These are phyloP conservation scores for Trichophyton verrucosum DNA, from an alignment of 2,329 filamentous ascomycete genomes.

Conservation along the genomic window DNA sequence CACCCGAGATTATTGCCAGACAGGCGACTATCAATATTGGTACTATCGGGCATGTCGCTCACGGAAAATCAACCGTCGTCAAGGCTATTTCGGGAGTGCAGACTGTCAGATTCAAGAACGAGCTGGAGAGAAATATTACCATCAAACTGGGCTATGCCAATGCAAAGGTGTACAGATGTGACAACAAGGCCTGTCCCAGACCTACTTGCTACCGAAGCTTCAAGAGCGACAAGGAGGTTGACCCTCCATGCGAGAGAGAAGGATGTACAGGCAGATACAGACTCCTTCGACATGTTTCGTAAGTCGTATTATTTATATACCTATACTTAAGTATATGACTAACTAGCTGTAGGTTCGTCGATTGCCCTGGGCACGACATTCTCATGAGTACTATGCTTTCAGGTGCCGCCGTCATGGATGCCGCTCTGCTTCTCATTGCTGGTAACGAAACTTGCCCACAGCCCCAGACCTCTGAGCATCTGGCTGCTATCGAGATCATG, in stretches of 20 bases:
- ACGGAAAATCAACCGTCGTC: slow-evolving; percentile 97
- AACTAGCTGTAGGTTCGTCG: slow-evolving; percentile 59
- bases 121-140: slow-evolving; percentile 96
- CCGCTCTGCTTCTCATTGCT: slow-evolving; percentile 86
- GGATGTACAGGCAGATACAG: slow-evolving; percentile 81
- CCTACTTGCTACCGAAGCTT: slow-evolving; percentile 93
- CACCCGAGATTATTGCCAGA: slow-evolving; percentile 90
- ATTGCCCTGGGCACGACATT: slow-evolving; percentile 99
- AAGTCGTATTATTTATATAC: slow-evolving; percentile 29
- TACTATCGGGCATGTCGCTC: slow-evolving; percentile 95
- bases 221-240: slow-evolving; percentile 98
- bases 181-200: slow-evolving; percentile 78
- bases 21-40: slow-evolving; percentile 99
- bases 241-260: slow-evolving; percentile 88
- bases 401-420: slow-evolving; percentile 98
- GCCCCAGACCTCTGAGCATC: slow-evolving; percentile 95
- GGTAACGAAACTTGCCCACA: slow-evolving; percentile 98
- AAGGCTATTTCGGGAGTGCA: slow-evolving; percentile 99
- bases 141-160: slow-evolving; percentile 99
- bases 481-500: slow-evolving; percentile 99
- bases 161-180: slow-evolving; percentile 98
- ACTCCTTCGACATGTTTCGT: slow-evolving; percentile 84
- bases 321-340: slow-evolving; percentile 9
- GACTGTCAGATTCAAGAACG: slow-evolving; percentile 99
- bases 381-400: slow-evolving; percentile 99